Conservation (phyloP, 176 grass and related monocot species). For the Chloris gayana region DNA sequence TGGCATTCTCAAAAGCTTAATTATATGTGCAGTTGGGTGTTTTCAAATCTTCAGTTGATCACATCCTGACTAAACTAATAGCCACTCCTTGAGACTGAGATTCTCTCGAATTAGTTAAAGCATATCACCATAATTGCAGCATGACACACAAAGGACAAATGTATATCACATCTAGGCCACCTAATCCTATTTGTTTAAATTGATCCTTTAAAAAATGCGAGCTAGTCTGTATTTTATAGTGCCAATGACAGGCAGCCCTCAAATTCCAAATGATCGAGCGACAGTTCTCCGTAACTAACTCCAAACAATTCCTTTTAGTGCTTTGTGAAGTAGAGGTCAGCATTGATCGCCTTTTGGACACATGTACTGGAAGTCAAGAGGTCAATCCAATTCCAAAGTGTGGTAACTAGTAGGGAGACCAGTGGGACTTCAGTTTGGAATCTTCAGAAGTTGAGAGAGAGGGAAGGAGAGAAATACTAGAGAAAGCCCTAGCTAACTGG, state of each 20-base stretch:
- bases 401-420: slow-evolving; percentile 41
- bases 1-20: background rate
- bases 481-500: slow-evolving; percentile 33
- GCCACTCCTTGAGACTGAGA: slow-evolving; percentile 39
- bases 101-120: slow-evolving; percentile 44
- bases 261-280: slow-evolving; percentile 50
- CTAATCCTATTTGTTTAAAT: slow-evolving; percentile 42
- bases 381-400: slow-evolving; percentile 41
- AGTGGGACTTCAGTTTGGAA: slow-evolving; percentile 22
- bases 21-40: slow-evolving; percentile 5
- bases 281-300: slow-evolving; percentile 47
- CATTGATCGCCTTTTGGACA: slow-evolving; percentile 34
- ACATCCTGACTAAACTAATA: slow-evolving; percentile 35
- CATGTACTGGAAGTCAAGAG: slow-evolving; percentile 43
- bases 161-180: slow-evolving; percentile 37
- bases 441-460: background rate
- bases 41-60: slow-evolving; percentile 42
- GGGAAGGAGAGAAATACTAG: background rate
- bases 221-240: slow-evolving; percentile 37
- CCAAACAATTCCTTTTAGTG: slow-evolving; percentile 46
- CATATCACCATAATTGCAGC: slow-evolving; percentile 43
- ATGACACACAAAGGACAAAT: slow-evolving; percentile 45
- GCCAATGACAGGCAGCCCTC: slow-evolving; percentile 40
- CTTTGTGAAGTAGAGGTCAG: slow-evolving; percentile 33
- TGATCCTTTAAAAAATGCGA: slow-evolving; percentile 22